These are phyloP conservation scores for Chloranthus sessilifolius DNA, from an alignment of 164 flowering plant genomes.

Conservation along the genomic window DNA sequence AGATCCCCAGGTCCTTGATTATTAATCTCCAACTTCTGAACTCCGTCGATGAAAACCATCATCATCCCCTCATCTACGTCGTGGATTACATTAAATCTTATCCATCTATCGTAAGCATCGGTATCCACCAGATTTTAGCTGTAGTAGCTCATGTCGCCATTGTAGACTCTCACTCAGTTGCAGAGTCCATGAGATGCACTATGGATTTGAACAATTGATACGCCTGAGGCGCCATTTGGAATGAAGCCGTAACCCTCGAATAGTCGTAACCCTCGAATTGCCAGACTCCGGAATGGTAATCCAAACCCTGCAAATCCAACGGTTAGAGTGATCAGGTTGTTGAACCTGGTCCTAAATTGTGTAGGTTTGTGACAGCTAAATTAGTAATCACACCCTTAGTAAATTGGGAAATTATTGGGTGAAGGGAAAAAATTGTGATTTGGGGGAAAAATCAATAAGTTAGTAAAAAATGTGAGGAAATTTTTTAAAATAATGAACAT, in stretches of 20 bases:
- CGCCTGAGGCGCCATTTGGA: constrained; percentile 20
- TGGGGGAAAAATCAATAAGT: too few species aligned
- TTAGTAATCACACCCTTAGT: too few species aligned
- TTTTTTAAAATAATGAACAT: too few species aligned
- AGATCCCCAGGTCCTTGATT: constrained; percentile 20
- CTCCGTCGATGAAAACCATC: constrained; percentile 26
- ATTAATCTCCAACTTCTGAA: constrained; percentile 8
- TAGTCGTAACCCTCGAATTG: constrained; percentile 21
- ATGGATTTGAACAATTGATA: constrained; percentile 11
- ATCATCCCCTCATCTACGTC: constrained; percentile 20
- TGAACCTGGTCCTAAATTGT: too few species aligned
- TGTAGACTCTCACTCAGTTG: constrained; percentile 15
- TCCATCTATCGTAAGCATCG: constrained; percentile 29
- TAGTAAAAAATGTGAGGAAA: too few species aligned
- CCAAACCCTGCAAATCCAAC: constrained; percentile 25
- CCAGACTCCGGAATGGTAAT: constrained; percentile 28
- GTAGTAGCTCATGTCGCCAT: constrained; percentile 14
- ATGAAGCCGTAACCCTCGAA: constrained; percentile 13
- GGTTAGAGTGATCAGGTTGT: too few species aligned
- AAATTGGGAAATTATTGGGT: too few species aligned
- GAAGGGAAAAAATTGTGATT: too few species aligned
- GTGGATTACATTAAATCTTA: constrained; percentile 30
- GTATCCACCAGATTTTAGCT: not conserved
- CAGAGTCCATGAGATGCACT: constrained; percentile 9
- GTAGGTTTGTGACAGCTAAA: too few species aligned